Evolutionary conservation across 2,329 filamentous ascomycete species (phyloP).

Genomic region (Sporothrix variecibatus): DNA sequence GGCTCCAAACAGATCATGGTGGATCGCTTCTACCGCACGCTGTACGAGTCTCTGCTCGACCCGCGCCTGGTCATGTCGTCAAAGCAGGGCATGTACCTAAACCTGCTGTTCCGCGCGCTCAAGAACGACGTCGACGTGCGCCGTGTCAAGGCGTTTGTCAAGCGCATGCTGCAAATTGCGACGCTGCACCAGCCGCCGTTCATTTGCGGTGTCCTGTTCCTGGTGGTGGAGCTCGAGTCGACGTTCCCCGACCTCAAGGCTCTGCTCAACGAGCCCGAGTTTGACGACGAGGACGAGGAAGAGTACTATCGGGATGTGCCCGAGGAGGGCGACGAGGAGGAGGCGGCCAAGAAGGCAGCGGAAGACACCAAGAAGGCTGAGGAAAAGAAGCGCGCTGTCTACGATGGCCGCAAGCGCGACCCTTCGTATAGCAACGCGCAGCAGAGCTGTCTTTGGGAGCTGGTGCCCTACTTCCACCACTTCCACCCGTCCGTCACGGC

Average conservation of each 20-base stretch:
- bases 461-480: slow-evolving; percentile 72
- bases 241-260: slow-evolving; percentile 79
- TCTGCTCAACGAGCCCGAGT: slow-evolving; percentile 78
- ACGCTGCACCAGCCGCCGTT: slow-evolving; percentile 91
- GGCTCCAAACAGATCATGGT: slow-evolving; percentile 75
- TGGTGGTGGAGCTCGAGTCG: slow-evolving; percentile 76
- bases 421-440: slow-evolving; percentile 94
- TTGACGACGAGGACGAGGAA: slow-evolving; percentile 70
- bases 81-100: slow-evolving; percentile 93
- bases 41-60: slow-evolving; percentile 94
- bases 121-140: slow-evolving; percentile 90
- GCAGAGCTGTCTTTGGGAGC: slow-evolving; percentile 88
- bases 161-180: slow-evolving; percentile 84
- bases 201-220: slow-evolving; percentile 86
- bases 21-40: slow-evolving; percentile 90
- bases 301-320: slow-evolving; percentile 53
- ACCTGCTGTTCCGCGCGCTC: slow-evolving; percentile 82
- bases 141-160: slow-evolving; percentile 92
- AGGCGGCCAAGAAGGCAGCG: slow-evolving; percentile 51
- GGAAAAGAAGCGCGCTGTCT: slow-evolving; percentile 43
- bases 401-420: slow-evolving; percentile 88
- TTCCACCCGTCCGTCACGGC: slow-evolving; percentile 92
- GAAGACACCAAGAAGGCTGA: slow-evolving; percentile 31
- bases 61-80: slow-evolving; percentile 85
- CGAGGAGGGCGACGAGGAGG: slow-evolving; percentile 65